Evolutionary conservation across 2,329 filamentous ascomycete genomes (phyloP), one percentile per base, ranked within the genome.

Genomic region (Exophiala spinifera): DNA sequence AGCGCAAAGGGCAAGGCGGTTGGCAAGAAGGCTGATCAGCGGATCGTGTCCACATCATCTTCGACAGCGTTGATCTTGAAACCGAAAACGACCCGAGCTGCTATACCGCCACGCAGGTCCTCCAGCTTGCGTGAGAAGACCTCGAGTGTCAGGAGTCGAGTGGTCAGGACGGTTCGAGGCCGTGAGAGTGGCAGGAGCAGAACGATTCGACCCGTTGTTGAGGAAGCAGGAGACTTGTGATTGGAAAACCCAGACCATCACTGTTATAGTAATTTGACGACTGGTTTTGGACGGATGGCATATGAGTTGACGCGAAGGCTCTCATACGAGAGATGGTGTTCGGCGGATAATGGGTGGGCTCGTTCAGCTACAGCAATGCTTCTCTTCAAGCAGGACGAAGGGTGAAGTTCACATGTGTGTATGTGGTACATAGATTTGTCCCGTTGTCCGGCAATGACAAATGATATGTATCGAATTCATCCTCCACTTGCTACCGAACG

Each of bases 41-140:
- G 60, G 46, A 49, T 61, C 25, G 59, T 60, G 34, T 57, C 60
- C 15, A 55, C 53, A 7, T 54, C 55, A 20, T 59, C 57, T 11
- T 46, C 58, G 13, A 57, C 40, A 20, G 56, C 53, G 14, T 48
- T 62, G 55, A 59, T 62, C 34, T 37, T 33, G 33, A 57, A 61
- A 48, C 46, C 42, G 33, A 56, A 39, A 14, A 23, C 43, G 5
- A 55, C 46, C 20, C 17, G 15, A 23, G 19, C 47, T 7, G 14
- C 45, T 2, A 53, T 53, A 31, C 25, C 50, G 20, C 31, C 48
- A 31, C 42, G 47, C 31, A 47, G 56, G 21, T 59, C 59, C 15
- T 55, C 56, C 4, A 61, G 56, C 37, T 19, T 63, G 48, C 53
- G 49, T 23, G 59, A 57, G 28, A 61, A 60, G 31, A 59, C 61